These are phyloP conservation scores for Ceratobasidium sp. DNA, from an alignment of 1,284 basidiomycete genomes.

Conservation along the genomic window DNA sequence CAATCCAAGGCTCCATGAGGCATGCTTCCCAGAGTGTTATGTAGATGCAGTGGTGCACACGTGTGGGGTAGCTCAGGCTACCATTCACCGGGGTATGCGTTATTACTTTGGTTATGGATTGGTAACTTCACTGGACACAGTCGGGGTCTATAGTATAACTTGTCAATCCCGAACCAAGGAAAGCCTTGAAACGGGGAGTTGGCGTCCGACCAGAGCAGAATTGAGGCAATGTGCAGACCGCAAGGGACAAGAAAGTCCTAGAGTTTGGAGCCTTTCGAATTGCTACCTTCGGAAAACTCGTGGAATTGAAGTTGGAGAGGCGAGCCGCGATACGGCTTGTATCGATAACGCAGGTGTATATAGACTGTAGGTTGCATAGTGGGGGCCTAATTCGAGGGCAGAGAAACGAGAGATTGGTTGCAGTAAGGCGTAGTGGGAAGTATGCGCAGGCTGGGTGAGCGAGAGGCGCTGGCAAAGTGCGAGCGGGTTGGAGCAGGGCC, in stretches of 20 bases:
- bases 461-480: too few relatives aligned
- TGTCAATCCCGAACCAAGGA: not conserved
- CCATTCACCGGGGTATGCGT: not conserved
- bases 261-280: not conserved
- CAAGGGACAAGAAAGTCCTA: not conserved
- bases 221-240: not conserved
- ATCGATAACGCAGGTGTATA: too few relatives aligned
- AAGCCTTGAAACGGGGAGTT: not conserved
- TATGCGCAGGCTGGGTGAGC: too few relatives aligned
- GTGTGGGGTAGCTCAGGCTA: not conserved
- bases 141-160: not conserved
- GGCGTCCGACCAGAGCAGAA: not conserved
- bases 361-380: too few relatives aligned
- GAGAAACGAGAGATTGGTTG: too few relatives aligned
- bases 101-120: not conserved
- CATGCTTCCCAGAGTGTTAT: not conserved
- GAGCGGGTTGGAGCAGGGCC: too few relatives aligned
- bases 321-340: not conserved
- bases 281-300: not conserved
- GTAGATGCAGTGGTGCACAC: not conserved
- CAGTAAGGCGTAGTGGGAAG: too few relatives aligned
- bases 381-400: too few relatives aligned
- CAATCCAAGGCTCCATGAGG: not conserved
- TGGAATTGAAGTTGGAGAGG: not conserved
- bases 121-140: not conserved